Conservation (phyloP, 108 stramenopile genomes). For the Cyclotella atomus region DNA sequence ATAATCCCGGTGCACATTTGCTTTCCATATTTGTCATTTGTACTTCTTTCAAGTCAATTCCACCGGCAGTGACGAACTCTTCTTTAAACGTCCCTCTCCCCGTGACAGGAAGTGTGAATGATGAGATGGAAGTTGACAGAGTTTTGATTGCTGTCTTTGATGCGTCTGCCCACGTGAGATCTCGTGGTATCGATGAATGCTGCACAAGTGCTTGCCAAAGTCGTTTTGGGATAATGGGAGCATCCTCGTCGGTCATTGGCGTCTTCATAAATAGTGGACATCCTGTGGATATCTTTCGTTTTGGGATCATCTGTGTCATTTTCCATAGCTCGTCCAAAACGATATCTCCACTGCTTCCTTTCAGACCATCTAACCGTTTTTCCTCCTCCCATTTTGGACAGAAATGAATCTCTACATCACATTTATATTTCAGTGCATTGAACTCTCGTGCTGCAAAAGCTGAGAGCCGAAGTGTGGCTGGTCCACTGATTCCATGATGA, state of each 20-base stretch:
- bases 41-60: slow-evolving; percentile 75
- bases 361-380: slow-evolving; percentile 9
- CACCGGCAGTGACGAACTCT: slow-evolving; percentile 95
- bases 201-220: slow-evolving; percentile 74
- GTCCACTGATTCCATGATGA: slow-evolving; percentile 93
- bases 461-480: slow-evolving; percentile 89
- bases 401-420: slow-evolving; percentile 66
- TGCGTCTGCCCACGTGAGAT: slow-evolving; percentile 65
- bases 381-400: slow-evolving; percentile 51
- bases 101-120: slow-evolving; percentile 65
- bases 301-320: slow-evolving; percentile 44
- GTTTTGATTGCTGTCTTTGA: slow-evolving; percentile 73
- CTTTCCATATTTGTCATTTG: slow-evolving; percentile 86
- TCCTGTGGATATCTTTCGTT: slow-evolving; percentile 60
- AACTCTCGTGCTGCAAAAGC: slow-evolving; percentile 93
- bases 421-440: slow-evolving; percentile 66
- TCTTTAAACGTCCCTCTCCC: slow-evolving; percentile 91
- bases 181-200: slow-evolving; percentile 53
- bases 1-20: slow-evolving; percentile 69
- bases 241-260: slow-evolving; percentile 34
- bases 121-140: slow-evolving; percentile 56
- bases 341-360: slow-evolving; percentile 21
- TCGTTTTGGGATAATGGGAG: slow-evolving; percentile 69
- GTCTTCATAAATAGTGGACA: slow-evolving; percentile 68
- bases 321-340: slow-evolving; percentile 48